Percentiles rank a stretch among this genome's conserved stretches.
Conservation (phyloP, 768 basidiomycete species). For the Tubosaeta sp. region DNA sequence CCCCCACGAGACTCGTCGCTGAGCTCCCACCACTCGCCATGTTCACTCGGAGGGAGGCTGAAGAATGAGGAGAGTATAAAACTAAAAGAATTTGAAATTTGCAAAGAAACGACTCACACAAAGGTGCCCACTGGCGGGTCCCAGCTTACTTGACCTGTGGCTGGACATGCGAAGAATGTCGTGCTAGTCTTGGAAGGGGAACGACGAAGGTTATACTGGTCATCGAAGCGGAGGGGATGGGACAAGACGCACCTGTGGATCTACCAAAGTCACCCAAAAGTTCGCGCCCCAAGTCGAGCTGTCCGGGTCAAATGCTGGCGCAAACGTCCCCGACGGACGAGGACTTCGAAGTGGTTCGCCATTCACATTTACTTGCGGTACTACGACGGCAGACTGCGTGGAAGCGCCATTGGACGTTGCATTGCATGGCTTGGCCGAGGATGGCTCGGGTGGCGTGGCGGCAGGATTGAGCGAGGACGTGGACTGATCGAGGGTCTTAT, state of each 20-base stretch:
- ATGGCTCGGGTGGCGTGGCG: constrained; percentile 2
- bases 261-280: constrained; percentile 92
- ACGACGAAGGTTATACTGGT: constrained; percentile 6
- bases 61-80: constrained; percentile 1
- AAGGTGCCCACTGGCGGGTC: constrained; percentile 87
- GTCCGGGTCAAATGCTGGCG: constrained; percentile 21
- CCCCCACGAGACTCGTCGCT: constrained; percentile 79
- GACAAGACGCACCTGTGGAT: constrained; percentile 68
- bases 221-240: constrained; percentile 6
- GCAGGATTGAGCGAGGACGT: constrained; percentile 3
- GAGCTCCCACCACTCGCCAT: constrained; percentile 97
- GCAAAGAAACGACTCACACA: constrained; percentile 50
- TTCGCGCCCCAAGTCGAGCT: constrained; percentile 77
- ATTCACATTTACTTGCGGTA: constrained; percentile 34
- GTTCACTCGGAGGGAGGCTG: constrained; percentile 76
- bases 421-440: constrained; percentile 8
- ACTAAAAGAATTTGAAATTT: constrained; percentile 18
- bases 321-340: constrained; percentile 28
- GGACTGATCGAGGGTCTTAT: constrained; percentile 26
- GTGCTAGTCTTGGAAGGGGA: constrained; percentile 42
- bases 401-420: constrained; percentile 11
- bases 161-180: constrained; percentile 90
- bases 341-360: constrained; percentile 31
- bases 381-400: constrained; percentile 15
- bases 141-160: constrained; percentile 91